Conservation (phyloP, 805 yeast genomes). For the Ogataea paraovalis region DNA sequence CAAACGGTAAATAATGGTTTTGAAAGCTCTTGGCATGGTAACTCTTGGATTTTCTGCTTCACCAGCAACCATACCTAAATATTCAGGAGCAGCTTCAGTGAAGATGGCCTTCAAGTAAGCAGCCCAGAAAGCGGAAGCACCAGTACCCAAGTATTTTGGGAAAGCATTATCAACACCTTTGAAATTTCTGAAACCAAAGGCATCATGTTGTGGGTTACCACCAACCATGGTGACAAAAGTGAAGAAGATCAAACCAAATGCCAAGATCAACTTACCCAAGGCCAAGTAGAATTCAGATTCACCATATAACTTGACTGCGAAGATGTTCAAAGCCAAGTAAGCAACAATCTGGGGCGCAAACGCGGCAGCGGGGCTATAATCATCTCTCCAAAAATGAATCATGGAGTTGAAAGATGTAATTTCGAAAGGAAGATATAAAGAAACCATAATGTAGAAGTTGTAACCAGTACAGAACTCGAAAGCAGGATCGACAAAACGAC, state of each 20-base stretch:
- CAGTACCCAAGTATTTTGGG: slow-evolving; percentile 50
- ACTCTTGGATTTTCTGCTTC: slow-evolving; percentile 61
- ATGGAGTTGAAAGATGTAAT: slow-evolving; percentile 76
- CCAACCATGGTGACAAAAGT: slow-evolving; percentile 84
- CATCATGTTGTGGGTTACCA: slow-evolving; percentile 69
- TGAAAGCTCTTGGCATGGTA: slow-evolving; percentile 74
- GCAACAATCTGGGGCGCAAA: slow-evolving; percentile 60
- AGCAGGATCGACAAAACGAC: slow-evolving; percentile 72
- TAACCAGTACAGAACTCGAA: slow-evolving; percentile 73
- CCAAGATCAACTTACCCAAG: slow-evolving; percentile 66
- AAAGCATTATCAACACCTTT: slow-evolving; percentile 37
- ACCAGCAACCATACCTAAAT: slow-evolving; percentile 80
- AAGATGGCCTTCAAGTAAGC: slow-evolving; percentile 70
- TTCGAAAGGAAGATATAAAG: slow-evolving; percentile 79
- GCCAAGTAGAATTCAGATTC: slow-evolving; percentile 81
- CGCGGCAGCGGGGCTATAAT: slow-evolving; percentile 67
- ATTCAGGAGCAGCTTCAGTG: slow-evolving; percentile 80
- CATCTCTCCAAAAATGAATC: slow-evolving; percentile 77
- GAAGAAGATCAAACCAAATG: slow-evolving; percentile 70
- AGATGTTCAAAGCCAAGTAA: slow-evolving; percentile 60
- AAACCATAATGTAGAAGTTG: slow-evolving; percentile 74
- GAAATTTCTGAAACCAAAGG: slow-evolving; percentile 28
- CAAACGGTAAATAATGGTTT: slow-evolving; percentile 66
- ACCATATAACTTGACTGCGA: slow-evolving; percentile 74
- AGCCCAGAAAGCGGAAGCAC: slow-evolving; percentile 63